Conservation (phyloP, 2,329 filamentous ascomycete species). For the Colletotrichum gigasporum region DNA sequence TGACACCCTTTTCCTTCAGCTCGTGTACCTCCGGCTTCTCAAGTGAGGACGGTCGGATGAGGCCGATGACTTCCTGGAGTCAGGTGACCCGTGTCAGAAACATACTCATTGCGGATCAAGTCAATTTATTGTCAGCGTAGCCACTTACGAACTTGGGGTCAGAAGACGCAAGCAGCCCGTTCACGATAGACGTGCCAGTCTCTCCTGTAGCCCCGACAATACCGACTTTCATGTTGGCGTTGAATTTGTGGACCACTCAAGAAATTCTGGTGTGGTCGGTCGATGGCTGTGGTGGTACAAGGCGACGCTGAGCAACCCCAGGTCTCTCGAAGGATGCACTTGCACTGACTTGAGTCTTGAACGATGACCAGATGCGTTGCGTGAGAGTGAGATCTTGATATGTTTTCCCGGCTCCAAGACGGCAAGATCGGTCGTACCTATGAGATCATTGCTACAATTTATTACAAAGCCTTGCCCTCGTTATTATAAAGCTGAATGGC, state of each 20-base stretch:
- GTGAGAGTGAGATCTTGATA: too few species aligned
- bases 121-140: too few species aligned
- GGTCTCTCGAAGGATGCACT: too few species aligned
- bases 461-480: too few species aligned
- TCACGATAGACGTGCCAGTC: conserved; percentile 49
- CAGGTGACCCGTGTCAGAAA: background rate
- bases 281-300: too few species aligned
- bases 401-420: background rate
- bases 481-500: background rate
- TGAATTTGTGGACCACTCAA: background rate
- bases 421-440: background rate
- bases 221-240: conserved; percentile 38
- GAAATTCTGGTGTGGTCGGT: too few species aligned
- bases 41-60: conserved; percentile 56
- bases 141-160: conserved; percentile 37
- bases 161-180: conserved; percentile 43
- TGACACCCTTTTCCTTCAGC: conserved; percentile 52
- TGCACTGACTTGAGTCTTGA: too few species aligned
- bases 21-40: conserved; percentile 52
- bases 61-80: conserved; percentile 55
- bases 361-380: too few species aligned
- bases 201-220: conserved; percentile 53
- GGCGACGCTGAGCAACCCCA: too few species aligned
- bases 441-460: background rate
- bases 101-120: too few species aligned